Conservation (phyloP, 179 eudicot genomes). For the Heliamphora pulchella region DNA sequence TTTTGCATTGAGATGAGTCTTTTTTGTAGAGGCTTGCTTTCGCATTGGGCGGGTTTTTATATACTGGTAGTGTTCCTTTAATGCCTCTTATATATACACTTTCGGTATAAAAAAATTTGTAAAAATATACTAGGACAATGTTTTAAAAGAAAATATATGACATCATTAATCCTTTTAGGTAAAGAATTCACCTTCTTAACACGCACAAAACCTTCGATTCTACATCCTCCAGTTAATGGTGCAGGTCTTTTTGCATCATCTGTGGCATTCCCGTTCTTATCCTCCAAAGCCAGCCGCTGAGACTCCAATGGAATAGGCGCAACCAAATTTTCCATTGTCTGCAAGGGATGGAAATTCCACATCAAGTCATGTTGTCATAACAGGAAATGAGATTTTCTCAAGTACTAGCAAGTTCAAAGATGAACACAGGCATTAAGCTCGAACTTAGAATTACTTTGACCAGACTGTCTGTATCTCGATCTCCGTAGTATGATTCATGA, state of each 20-base stretch:
- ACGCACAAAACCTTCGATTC: slow-evolving; percentile 93
- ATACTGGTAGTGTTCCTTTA: no score
- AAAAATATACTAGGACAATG: neutral
- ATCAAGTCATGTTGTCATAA: slow-evolving; percentile 8
- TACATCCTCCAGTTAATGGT: slow-evolving; percentile 83
- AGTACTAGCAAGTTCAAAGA: slow-evolving; percentile 6
- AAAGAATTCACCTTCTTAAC: slow-evolving; percentile 65
- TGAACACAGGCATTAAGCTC: slow-evolving; percentile 1
- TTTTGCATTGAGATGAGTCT: no score
- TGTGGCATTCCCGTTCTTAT: slow-evolving; percentile 33
- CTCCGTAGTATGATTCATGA: slow-evolving; percentile 95
- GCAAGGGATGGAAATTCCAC: slow-evolving; percentile 23
- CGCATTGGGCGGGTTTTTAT: no score
- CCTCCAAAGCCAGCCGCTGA: slow-evolving; percentile 43
- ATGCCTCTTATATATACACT: no score
- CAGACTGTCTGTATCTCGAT: slow-evolving; percentile 88
- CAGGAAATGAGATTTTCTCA: neutral
- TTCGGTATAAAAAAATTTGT: neutral
- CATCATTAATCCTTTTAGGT: neutral
- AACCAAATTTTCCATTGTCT: slow-evolving; percentile 74
- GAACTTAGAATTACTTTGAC: slow-evolving; percentile 40
- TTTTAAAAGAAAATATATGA: neutral
- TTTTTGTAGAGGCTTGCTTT: no score
- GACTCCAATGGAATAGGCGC: slow-evolving; percentile 55
- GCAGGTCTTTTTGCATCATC: slow-evolving; percentile 66